phyloP scores from a whole-genome alignment of 2,329 filamentous ascomycete species.

The Xylariales sp. region DNA sequence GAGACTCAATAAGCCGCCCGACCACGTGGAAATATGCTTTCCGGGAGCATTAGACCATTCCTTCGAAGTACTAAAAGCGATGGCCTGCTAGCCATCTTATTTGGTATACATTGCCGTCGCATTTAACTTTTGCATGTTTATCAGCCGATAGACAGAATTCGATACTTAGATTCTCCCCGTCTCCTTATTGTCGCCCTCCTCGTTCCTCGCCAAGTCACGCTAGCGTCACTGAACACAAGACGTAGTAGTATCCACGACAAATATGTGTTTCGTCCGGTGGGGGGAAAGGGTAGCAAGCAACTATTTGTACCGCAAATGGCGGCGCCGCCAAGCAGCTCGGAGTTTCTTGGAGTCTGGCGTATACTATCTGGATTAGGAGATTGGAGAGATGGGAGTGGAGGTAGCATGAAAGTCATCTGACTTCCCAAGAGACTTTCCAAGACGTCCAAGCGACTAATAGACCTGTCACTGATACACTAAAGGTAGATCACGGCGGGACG shows the following conservation, averaged over 20 bases:
- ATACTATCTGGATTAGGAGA: background rate
- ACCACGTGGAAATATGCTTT: too few relatives aligned
- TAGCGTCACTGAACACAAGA: background rate
- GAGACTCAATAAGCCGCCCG: too few relatives aligned
- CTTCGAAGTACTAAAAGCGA: too few relatives aligned
- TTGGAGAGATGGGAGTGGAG: background rate
- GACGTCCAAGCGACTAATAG: constrained; percentile 14
- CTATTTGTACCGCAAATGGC: constrained; percentile 8
- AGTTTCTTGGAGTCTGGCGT: background rate
- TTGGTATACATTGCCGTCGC: too few relatives aligned
- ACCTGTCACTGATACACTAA: constrained; percentile 10
- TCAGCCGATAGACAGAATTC: background rate
- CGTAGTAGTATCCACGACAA: background rate
- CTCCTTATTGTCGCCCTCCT: background rate
- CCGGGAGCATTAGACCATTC: too few relatives aligned
- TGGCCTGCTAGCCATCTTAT: too few relatives aligned
- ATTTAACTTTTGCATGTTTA: too few relatives aligned
- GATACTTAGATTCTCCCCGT: background rate
- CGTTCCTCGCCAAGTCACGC: constrained; percentile 13
- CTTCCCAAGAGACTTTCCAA: background rate
- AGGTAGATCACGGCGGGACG: constrained; percentile 22
- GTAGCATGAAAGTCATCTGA: constrained; percentile 3
- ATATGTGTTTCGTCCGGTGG: background rate
- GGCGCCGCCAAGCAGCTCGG: constrained; percentile 1
- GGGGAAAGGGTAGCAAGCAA: background rate